Evolutionary conservation across 139 green algal species (phyloP).

Genomic region (Chlorella sp.): DNA sequence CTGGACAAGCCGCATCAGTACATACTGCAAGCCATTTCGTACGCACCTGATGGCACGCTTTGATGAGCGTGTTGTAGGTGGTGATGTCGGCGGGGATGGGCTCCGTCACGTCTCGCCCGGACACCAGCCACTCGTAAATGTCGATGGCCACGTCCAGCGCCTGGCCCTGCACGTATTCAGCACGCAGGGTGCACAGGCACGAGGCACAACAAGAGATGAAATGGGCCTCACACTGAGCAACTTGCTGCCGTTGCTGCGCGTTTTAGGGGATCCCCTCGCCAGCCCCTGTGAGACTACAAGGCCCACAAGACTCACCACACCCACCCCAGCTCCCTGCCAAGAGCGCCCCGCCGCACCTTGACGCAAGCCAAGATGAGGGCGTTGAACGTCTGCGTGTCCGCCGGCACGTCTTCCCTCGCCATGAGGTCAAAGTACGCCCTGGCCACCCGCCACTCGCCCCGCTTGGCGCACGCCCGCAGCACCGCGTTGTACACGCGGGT

Average conservation of each 20-base stretch:
- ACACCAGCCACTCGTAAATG: slow-evolving; percentile 39
- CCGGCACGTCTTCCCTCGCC: slow-evolving; percentile 9
- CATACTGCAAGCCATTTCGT: not conserved
- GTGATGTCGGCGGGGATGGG: slow-evolving; percentile 30
- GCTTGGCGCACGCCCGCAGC: slow-evolving; percentile 15
- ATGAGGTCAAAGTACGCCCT: slow-evolving; percentile 23
- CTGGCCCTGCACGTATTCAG: not conserved
- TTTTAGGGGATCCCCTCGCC: no score
- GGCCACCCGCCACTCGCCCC: slow-evolving; percentile 18
- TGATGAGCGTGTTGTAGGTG: slow-evolving; percentile 44
- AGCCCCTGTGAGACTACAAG: no score
- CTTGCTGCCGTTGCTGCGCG: no score
- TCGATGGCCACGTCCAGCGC: slow-evolving; percentile 26
- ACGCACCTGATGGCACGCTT: slow-evolving; percentile 43
- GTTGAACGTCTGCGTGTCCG: slow-evolving; percentile 18
- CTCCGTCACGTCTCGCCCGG: slow-evolving; percentile 14
- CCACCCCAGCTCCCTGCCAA: no score
- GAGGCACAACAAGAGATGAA: no score
- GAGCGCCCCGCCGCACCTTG: slow-evolving; percentile 1
- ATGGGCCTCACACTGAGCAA: no score
- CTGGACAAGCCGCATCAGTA: not conserved
- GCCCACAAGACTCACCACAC: no score
- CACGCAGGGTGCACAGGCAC: no score
- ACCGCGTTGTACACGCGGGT: slow-evolving; percentile 31
- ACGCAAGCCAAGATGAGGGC: slow-evolving; percentile 33